These are phyloP conservation scores for Adansonia grandidieri DNA, from an alignment of 441 rosid genomes.

Conservation along the genomic window DNA sequence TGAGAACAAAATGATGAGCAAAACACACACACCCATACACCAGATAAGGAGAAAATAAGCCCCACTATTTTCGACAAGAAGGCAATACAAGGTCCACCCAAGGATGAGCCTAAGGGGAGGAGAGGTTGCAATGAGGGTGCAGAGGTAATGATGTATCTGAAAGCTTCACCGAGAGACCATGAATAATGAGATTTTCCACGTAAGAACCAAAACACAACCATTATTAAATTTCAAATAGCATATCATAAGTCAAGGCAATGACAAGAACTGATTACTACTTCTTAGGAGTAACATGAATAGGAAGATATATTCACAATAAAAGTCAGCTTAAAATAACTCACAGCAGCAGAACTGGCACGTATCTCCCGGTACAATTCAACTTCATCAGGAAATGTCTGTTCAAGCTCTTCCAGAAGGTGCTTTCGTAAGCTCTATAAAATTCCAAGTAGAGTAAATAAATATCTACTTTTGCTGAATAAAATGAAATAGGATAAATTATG, in stretches of 20 bases:
- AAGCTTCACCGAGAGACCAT: not conserved
- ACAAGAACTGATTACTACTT: not conserved
- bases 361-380: conserved; percentile 86
- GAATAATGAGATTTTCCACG: not conserved
- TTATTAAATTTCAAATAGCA: not conserved
- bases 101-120: not conserved
- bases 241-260: not conserved
- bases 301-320: not conserved
- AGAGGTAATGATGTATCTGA: not conserved
- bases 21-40: not conserved
- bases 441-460: conserved; percentile 9
- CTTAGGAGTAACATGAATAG: not conserved
- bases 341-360: conserved; percentile 88
- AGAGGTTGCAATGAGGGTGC: not conserved
- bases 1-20: not conserved
- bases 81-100: not conserved
- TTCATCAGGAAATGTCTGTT: conserved; percentile 88
- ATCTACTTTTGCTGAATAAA: not conserved
- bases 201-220: conserved; percentile 4
- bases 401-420: conserved; percentile 89
- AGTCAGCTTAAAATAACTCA: conserved; percentile 46
- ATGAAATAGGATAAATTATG: not conserved
- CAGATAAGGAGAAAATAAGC: not conserved
- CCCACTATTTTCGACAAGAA: not conserved
- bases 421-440: conserved; percentile 66